Conservation (phyloP, 352 stramenopile genomes). For the Plasmopara viticola region DNA sequence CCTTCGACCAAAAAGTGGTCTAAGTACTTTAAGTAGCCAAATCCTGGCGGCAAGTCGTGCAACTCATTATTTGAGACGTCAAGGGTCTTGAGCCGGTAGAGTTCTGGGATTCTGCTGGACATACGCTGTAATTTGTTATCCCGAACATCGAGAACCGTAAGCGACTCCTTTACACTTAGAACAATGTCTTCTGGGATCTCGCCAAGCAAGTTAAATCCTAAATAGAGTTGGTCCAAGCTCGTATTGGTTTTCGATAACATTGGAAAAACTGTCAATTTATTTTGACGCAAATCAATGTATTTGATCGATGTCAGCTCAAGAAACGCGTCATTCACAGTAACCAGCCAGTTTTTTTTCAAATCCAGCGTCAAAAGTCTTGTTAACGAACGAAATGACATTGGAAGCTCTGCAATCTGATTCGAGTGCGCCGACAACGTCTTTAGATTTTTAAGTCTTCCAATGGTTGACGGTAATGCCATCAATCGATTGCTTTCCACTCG, state of each 20-base stretch:
- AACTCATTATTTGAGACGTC: slow-evolving; percentile 84
- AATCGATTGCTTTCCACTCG: slow-evolving; percentile 64
- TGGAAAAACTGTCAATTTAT: slow-evolving; percentile 58
- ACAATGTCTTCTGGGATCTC: slow-evolving; percentile 39
- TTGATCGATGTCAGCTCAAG: slow-evolving; percentile 29
- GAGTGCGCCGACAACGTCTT: slow-evolving; percentile 54
- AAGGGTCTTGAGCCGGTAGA: slow-evolving; percentile 73
- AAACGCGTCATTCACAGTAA: slow-evolving; percentile 30
- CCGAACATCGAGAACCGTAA: slow-evolving; percentile 70
- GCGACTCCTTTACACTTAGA: slow-evolving; percentile 44
- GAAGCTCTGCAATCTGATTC: slow-evolving; percentile 55
- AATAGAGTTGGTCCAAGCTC: slow-evolving; percentile 61
- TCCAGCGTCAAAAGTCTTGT: slow-evolving; percentile 47
- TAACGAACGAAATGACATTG: slow-evolving; percentile 39
- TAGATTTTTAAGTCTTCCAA: slow-evolving; percentile 44
- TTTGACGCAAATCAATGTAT: slow-evolving; percentile 71
- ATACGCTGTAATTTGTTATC: slow-evolving; percentile 73
- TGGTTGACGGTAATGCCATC: slow-evolving; percentile 31
- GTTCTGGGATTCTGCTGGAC: slow-evolving; percentile 45
- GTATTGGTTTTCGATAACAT: slow-evolving; percentile 33
- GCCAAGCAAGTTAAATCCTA: slow-evolving; percentile 62
- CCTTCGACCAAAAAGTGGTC: slow-evolving; percentile 70
- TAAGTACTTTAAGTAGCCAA: slow-evolving; percentile 74
- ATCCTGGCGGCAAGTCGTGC: slow-evolving; percentile 51
- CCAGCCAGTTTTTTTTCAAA: slow-evolving; percentile 68